These are phyloP conservation scores for Corynascus novoguineensis DNA, from an alignment of 495 filamentous ascomycete species.

Conservation along the genomic window DNA sequence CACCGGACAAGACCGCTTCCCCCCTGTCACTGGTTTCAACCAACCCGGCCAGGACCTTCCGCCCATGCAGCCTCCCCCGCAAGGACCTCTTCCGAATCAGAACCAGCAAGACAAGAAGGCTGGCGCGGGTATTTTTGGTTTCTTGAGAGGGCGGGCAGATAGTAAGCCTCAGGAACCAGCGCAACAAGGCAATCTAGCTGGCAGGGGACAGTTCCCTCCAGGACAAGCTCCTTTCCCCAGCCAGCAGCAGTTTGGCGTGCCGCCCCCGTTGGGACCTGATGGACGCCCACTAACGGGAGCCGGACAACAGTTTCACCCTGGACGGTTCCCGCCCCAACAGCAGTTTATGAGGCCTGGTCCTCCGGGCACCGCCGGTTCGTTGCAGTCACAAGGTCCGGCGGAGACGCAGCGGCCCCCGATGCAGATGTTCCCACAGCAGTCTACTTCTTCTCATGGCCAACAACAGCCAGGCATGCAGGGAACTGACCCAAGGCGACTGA, in stretches of 20 bases:
- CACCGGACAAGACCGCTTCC: not conserved
- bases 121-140: conserved; percentile 27
- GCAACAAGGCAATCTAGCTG: conserved; percentile 3
- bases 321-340: conserved; percentile 13
- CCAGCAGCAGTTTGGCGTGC: conserved; percentile 19
- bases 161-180: conserved; percentile 9
- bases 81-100: conserved; percentile 6
- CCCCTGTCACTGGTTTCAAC: conserved; percentile 5
- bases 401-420: conserved; percentile 3
- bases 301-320: conserved; percentile 14
- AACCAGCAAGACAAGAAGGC: conserved; percentile 19
- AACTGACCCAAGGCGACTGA: conserved; percentile 3
- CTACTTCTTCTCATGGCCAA: conserved; percentile 5
- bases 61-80: conserved; percentile 2
- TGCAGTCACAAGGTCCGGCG: conserved; percentile 1
- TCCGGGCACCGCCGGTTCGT: conserved; percentile 7
- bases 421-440: not conserved
- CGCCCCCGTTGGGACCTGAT: conserved; percentile 23
- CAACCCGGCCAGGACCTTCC: conserved; percentile 14
- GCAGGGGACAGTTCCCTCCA: conserved; percentile 15
- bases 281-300: conserved; percentile 20
- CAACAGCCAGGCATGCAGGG: conserved; percentile 4
- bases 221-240: conserved; percentile 18
- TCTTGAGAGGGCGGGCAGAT: conserved; percentile 20
- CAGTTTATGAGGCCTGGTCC: conserved; percentile 7